Evolutionary conservation across 768 basidiomycete species (phyloP).

Genomic region (Pisolithus microcarpus): DNA sequence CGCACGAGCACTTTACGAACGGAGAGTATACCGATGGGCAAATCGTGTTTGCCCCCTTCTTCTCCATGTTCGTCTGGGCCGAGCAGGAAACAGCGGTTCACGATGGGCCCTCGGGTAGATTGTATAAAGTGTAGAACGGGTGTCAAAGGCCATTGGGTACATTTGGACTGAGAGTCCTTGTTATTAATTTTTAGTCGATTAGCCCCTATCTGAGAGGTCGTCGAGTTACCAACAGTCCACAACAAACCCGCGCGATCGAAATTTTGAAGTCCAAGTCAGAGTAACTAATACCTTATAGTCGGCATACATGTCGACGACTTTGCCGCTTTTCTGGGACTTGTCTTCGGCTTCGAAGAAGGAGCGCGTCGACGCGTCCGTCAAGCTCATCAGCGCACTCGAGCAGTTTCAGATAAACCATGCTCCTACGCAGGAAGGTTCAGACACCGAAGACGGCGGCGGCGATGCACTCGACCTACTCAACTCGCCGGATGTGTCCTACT

Average conservation of each 20-base stretch:
- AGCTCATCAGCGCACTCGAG: slow-evolving; percentile 74
- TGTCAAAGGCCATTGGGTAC: slow-evolving; percentile 68
- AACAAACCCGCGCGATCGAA: slow-evolving; percentile 16
- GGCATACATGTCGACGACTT: slow-evolving; percentile 66
- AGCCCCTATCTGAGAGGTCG: not conserved
- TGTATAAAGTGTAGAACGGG: slow-evolving; percentile 60
- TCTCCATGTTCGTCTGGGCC: slow-evolving; percentile 9
- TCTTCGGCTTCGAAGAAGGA: slow-evolving; percentile 76
- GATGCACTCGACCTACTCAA: slow-evolving; percentile 59
- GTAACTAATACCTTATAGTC: not conserved
- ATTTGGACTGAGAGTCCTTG: slow-evolving; percentile 40
- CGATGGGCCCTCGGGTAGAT: slow-evolving; percentile 66
- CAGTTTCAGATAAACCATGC: slow-evolving; percentile 71
- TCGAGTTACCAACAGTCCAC: slow-evolving; percentile 17
- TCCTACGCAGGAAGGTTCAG: slow-evolving; percentile 33
- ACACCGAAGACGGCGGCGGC: slow-evolving; percentile 40
- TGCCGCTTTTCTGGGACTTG: slow-evolving; percentile 91
- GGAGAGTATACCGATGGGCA: not conserved
- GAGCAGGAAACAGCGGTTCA: slow-evolving; percentile 43
- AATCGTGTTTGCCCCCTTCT: slow-evolving; percentile 3
- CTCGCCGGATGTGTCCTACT: slow-evolving; percentile 89
- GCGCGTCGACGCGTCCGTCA: slow-evolving; percentile 78
- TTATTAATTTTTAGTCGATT: not conserved
- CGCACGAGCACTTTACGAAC: not conserved
- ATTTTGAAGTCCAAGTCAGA: slow-evolving; percentile 4